Evolutionary conservation across 164 flowering plant genomes (phyloP), one percentile per base, ranked within the genome.

Genomic region (Stephania cephalantha): DNA sequence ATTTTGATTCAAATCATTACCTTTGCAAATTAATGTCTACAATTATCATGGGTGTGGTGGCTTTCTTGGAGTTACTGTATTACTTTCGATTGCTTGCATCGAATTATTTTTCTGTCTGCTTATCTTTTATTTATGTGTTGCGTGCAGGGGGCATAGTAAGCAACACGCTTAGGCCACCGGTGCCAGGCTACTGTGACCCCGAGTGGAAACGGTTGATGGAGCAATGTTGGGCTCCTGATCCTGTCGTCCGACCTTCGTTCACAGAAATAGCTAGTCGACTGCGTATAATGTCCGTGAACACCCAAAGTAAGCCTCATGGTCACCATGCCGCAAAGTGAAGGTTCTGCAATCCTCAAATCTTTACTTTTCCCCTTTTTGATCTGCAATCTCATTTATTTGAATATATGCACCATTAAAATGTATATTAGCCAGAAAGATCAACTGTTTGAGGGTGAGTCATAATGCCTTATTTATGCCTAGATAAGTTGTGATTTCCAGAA

Each of bases 171-270:
- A 87, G 96, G 82, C 96, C 96, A 65, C 84, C 83, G 1, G 83
- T 91, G 22, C 96, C 96, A 70, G 84, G 80, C 77, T 79, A 11
- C 74, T 91, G 96, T 72, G 96, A 91, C 79, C 46, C 84, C 22
- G 94, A 91, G 70, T 91, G 96, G 96, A 89, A 83, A 77, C 76
- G 52, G 71, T 81, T 91, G 44, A 91, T 91, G 96, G 96, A 91
- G 84, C 85, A 88, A 72, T 91, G 94, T 68, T 91, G 96, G 96
- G 91, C 94, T 1, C 96, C 94, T 6, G 88, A 90, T 74, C 96
- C 92, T 42, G 70, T 82, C 7, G 84, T 58, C 69, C 82, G 96
- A 75, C 96, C 96, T 53, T 86, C 88, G 9, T 91, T 91, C 82
- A 84, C 96, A 0, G 94, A 90, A 78, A 89, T 91, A n/a, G 89